Percentiles rank a stretch among this genome's conserved stretches.
phyloP scores from a whole-genome alignment of 495 filamentous ascomycete species.

The Penicillium mononematosum region DNA sequence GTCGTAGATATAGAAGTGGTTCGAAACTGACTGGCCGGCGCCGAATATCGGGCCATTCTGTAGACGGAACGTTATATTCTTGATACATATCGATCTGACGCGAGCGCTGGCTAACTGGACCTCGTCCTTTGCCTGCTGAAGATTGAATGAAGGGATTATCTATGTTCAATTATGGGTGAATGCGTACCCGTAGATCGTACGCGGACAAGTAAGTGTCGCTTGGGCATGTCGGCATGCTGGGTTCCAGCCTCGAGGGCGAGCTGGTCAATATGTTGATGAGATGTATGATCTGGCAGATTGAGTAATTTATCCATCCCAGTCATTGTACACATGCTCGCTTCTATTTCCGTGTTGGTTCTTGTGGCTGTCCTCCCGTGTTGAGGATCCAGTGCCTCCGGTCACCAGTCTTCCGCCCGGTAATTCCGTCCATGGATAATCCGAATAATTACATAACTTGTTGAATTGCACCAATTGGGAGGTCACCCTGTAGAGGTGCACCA shows the following conservation, averaged over 20 bases:
- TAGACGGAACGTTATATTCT: constrained; percentile 50
- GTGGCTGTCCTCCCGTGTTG: constrained; percentile 41
- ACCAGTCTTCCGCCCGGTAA: too few relatives aligned
- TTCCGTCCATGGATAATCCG: too few relatives aligned
- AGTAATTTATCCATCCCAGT: constrained; percentile 54
- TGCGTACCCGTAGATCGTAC: constrained; percentile 67
- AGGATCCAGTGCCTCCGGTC: constrained; percentile 57
- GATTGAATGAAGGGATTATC: not conserved
- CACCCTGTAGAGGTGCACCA: too few relatives aligned
- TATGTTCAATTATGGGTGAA: not conserved
- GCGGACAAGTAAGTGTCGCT: constrained; percentile 68
- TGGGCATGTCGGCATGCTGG: constrained; percentile 45
- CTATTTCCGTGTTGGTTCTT: constrained; percentile 46
- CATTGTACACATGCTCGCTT: constrained; percentile 53
- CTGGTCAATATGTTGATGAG: constrained; percentile 56
- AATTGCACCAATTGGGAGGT: too few relatives aligned
- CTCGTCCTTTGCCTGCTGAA: constrained; percentile 50
- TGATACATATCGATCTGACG: constrained; percentile 58
- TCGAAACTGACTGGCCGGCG: constrained; percentile 61
- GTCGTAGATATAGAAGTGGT: constrained; percentile 67
- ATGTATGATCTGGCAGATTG: constrained; percentile 47
- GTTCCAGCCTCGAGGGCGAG: constrained; percentile 46
- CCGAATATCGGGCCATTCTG: constrained; percentile 60
- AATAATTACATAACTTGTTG: too few relatives aligned
- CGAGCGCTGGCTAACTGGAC: constrained; percentile 60